Evolutionary conservation across 2,329 filamentous ascomycete species (phyloP).

Genomic region (Sphaerostilbella broomeana): DNA sequence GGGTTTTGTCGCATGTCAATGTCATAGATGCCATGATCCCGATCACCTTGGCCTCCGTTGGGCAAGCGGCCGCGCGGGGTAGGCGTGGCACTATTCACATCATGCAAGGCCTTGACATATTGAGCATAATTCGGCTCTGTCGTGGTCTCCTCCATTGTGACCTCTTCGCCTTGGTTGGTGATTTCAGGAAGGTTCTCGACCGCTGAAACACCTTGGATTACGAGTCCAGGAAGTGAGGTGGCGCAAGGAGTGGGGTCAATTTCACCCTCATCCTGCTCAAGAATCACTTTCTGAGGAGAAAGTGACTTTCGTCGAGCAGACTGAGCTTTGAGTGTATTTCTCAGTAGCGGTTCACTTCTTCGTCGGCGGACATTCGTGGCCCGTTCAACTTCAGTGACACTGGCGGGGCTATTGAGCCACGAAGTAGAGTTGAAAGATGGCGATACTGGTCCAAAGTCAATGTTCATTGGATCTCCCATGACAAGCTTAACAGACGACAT

Average conservation of each 20-base stretch:
- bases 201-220: too few species aligned
- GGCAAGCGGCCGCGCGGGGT: background rate
- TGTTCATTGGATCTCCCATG: slow-evolving; percentile 2
- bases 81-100: background rate
- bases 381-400: slow-evolving; percentile 18
- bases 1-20: slow-evolving; percentile 30
- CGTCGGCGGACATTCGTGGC: slow-evolving; percentile 23
- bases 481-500: slow-evolving; percentile 7
- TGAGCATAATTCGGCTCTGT: background rate
- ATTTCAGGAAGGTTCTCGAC: too few species aligned
- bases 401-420: slow-evolving; percentile 21
- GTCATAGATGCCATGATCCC: slow-evolving; percentile 23
- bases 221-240: too few species aligned
- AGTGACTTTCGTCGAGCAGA: slow-evolving; percentile 21
- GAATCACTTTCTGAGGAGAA: slow-evolving; percentile 23
- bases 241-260: background rate
- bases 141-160: slow-evolving; percentile 1
- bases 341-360: slow-evolving; percentile 30
- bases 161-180: background rate
- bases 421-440: slow-evolving; percentile 22
- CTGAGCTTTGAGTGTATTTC: slow-evolving; percentile 18
- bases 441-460: slow-evolving; percentile 25
- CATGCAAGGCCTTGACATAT: background rate
- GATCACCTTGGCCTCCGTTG: background rate
- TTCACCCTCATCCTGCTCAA: background rate